phyloP scores from a whole-genome alignment of 192 early-diverging fungal genomes.

The Entrophospora sp. region DNA sequence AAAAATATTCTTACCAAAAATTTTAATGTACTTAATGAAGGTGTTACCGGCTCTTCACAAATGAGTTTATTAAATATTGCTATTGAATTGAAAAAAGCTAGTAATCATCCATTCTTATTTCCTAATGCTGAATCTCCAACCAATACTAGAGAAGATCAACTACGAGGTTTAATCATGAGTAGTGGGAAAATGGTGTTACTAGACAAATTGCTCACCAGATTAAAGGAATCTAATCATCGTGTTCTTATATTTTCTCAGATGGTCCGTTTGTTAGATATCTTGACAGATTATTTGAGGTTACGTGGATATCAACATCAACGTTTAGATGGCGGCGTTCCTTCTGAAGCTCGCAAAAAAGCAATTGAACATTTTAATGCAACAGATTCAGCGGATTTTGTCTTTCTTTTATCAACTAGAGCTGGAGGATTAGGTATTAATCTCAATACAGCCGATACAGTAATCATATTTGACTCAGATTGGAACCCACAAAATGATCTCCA shows the following conservation, averaged over 20 bases:
- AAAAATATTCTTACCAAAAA: conserved; percentile 92
- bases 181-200: conserved; percentile 97
- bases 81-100: conserved; percentile 93
- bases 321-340: conserved; percentile 82
- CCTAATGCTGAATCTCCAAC: conserved; percentile 61
- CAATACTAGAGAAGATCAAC: conserved; percentile 55
- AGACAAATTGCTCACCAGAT: conserved; percentile 86
- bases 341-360: conserved; percentile 81
- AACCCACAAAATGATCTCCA: conserved; percentile 96
- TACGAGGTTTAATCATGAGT: conserved; percentile 78
- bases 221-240: conserved; percentile 85
- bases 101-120: conserved; percentile 92
- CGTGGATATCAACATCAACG: conserved; percentile 85
- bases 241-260: conserved; percentile 99
- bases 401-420: conserved; percentile 91
- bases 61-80: conserved; percentile 85
- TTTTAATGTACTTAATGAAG: conserved; percentile 74
- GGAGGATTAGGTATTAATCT: conserved; percentile 96
- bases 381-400: conserved; percentile 87
- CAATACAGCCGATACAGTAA: conserved; percentile 92
- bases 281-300: conserved; percentile 86
- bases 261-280: conserved; percentile 92
- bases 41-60: no score
- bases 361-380: conserved; percentile 98
- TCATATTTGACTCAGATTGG: no score